Base-by-base conservation (phyloP, 768 basidiomycete genomes). In the Lentinula boryana region DNA sequence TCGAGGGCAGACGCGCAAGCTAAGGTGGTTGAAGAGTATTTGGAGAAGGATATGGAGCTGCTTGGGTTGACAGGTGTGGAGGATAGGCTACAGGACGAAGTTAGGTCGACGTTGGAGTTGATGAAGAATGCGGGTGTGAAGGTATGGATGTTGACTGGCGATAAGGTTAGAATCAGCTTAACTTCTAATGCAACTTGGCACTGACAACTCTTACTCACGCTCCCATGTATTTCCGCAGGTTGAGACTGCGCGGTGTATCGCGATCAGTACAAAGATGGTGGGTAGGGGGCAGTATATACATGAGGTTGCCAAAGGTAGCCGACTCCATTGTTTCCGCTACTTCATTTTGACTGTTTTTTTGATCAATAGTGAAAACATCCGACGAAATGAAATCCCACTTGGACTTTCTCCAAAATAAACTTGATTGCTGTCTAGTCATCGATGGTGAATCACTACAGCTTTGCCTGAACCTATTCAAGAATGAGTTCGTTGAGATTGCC, bases 81-180 rank as follows among this genome's bases (percentile, higher is more conserved):
- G 71, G 97, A 99, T 72, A 98, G 98, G 74, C 75, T 99, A 61
- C 97, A 99, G 68, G 97, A 98, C 62, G 95, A 96, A 23, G 96
- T 99, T 5, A 15, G 57, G 16, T 84, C 88, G 49, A 97, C 97
- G 2, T 75, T 99, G 61, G 97, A 98, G 74, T 69, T 98, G 56
- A 72, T 99, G 64, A 78, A 95, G 65, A 98, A 98, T 70, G 97
- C 96, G 0, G 96, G 96, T 4, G 87, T 99, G 74, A 97, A 92
- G 81, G 98, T 99, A 61, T 99, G 97, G 97, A 98, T 98, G 97
- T 79, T 98, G 67, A 99, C 97, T 0, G 96, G 97, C 1, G 97
- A 99, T 74, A 99, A 98, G 78, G 46, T 48, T 4, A 7, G 46
- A 27, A 27, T 48, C 8, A 38, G 7, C 13, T 38, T 43, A 5